Evolutionary conservation across 169 alveolate genomes (phyloP).

Genomic region (Haemoproteus tartakovskyi): DNA sequence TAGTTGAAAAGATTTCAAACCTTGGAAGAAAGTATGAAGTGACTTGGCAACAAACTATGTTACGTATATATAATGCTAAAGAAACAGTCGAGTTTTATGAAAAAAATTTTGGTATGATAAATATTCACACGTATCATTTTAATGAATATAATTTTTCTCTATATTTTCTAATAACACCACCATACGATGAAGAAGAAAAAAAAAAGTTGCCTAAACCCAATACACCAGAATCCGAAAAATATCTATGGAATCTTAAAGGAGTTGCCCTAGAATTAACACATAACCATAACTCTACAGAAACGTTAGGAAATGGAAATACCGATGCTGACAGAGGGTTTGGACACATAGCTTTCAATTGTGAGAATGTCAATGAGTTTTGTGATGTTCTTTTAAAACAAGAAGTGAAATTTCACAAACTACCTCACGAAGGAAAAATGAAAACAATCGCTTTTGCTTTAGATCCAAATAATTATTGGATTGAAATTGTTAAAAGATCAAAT

Average conservation of each 20-base stretch:
- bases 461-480: constrained; percentile 81
- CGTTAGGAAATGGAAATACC: constrained; percentile 74
- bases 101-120: constrained; percentile 76
- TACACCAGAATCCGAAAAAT: constrained; percentile 70
- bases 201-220: constrained; percentile 61
- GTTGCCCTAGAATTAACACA: constrained; percentile 75
- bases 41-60: constrained; percentile 78
- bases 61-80: constrained; percentile 78
- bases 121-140: constrained; percentile 68
- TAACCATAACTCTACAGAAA: constrained; percentile 72
- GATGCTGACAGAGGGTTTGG: constrained; percentile 81
- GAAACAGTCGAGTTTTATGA: constrained; percentile 76
- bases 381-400: constrained; percentile 26
- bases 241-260: constrained; percentile 73
- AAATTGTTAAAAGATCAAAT: constrained; percentile 67
- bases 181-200: constrained; percentile 67
- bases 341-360: constrained; percentile 76
- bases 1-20: neutral
- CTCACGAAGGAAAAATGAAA: constrained; percentile 78
- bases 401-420: constrained; percentile 74
- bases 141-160: constrained; percentile 72
- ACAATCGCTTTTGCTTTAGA: constrained; percentile 78
- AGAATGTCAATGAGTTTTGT: constrained; percentile 56
- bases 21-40: constrained; percentile 24
- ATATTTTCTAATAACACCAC: constrained; percentile 76